These are phyloP conservation scores for Pogostemon cablin DNA, from an alignment of 257 asterid genomes.

Conservation along the genomic window DNA sequence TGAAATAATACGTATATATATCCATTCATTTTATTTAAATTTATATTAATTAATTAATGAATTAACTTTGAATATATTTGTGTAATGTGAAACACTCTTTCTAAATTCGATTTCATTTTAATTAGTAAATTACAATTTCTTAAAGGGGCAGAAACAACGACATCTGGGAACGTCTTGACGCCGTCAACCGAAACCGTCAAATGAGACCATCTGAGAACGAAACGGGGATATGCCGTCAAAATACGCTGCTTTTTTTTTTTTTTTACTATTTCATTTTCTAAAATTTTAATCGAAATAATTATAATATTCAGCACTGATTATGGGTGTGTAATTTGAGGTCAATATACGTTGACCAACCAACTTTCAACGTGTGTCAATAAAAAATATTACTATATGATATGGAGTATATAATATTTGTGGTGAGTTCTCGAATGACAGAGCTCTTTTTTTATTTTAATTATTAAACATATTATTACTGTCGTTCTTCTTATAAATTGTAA, in stretches of 20 bases:
- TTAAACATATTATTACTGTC: too few species aligned
- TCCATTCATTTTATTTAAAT: too few species aligned
- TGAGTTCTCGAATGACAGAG: too few species aligned
- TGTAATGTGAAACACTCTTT: too few species aligned
- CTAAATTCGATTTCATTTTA: too few species aligned
- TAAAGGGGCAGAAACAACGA: constrained; percentile 23
- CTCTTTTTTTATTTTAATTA: too few species aligned
- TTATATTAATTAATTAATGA: too few species aligned
- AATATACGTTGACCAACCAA: constrained; percentile 52
- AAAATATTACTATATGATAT: background rate
- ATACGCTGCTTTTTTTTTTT: background rate
- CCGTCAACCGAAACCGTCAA: background rate
- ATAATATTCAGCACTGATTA: constrained; percentile 10
- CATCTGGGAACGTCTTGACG: constrained; percentile 30
- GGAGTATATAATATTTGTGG: too few species aligned
- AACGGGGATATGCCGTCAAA: constrained; percentile 10
- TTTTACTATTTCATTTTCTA: background rate
- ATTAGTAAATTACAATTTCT: too few species aligned
- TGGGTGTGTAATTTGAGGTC: constrained; percentile 41
- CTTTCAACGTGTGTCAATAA: constrained; percentile 21
- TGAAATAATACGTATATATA: too few species aligned
- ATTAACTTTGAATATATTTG: too few species aligned
- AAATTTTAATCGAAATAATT: constrained; percentile 10
- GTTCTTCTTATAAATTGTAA: too few species aligned
- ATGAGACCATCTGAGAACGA: constrained; percentile 6